Evolutionary conservation across 495 filamentous ascomycete species (phyloP).

Genomic region (Tuber indicum): DNA sequence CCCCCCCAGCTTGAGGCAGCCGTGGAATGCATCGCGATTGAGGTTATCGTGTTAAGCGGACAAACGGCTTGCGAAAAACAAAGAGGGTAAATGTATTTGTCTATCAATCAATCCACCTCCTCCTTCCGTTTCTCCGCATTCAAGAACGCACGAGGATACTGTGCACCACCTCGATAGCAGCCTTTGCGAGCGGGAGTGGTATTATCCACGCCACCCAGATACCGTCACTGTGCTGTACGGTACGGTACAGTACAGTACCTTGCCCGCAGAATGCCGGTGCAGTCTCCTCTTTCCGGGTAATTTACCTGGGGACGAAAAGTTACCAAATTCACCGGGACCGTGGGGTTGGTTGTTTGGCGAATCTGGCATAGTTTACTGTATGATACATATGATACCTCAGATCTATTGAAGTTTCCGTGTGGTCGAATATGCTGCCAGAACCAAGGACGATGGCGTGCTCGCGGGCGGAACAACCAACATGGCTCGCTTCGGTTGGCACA

Average conservation of each 20-base stretch:
- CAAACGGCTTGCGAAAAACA: not conserved
- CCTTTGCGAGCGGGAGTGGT: not conserved
- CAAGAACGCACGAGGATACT: not conserved
- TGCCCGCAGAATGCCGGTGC: not conserved
- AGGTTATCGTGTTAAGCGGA: not conserved
- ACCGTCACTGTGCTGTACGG: not conserved
- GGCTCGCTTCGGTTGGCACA: not conserved
- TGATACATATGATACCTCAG: not conserved
- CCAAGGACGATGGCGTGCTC: not conserved
- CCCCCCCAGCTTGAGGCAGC: not conserved
- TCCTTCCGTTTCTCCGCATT: not conserved
- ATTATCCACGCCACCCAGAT: not conserved
- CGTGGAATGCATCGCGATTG: not conserved
- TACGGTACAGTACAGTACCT: not conserved
- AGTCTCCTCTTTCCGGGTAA: not conserved
- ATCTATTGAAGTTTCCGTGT: not conserved
- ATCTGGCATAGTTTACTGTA: not conserved
- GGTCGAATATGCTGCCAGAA: not conserved
- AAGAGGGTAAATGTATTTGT: not conserved
- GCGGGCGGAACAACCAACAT: not conserved
- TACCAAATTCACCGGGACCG: not conserved
- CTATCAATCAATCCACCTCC: not conserved
- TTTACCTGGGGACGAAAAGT: not conserved
- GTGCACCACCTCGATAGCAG: not conserved
- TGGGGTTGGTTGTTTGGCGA: not conserved